Evolutionary conservation across 2,329 filamentous ascomycete species (phyloP), one percentile per base, ranked within the genome.

Genomic region (Beauveria sp.): DNA sequence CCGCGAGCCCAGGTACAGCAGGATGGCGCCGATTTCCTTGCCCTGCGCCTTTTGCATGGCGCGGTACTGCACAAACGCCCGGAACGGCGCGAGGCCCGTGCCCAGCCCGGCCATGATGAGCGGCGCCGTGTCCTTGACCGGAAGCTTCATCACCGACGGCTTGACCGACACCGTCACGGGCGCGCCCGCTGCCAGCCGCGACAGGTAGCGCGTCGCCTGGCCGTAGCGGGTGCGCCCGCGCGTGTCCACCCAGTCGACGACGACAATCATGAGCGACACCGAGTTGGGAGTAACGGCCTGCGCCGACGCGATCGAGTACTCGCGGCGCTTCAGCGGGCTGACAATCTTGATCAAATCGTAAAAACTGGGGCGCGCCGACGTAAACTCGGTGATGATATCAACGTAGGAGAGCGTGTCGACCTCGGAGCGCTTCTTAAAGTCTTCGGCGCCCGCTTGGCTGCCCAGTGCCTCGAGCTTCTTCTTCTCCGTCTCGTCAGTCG

Each of bases 81-180:
- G 91, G 91, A 99, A 99, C n/a, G 95, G 95, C 1, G 95, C 95
- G 24, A 99, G 88, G 72, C 95, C 95, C 0, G 95, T 99, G 66
- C 95, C 95, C n/a, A 98, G 88, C 75, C 95, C 95, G 10, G 95
- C 95, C 93, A 99, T 97, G 81, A 99, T 97, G 72, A 99, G 87
- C 46, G 95, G 95, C 53, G 93, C 91, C 43, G 91, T 95, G 68
- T 93, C 88, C 73, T 87, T 88, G 64, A 84, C 78, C 5, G 95
- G 95, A n/a, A 99, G 84, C 79, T 98, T 99, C 95, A 99, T 99
- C 67, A 98, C 95, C 26, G 92, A 97, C 0, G 95, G 91, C 81
- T 99, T 99, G 74, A 99, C 92, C 40, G 90, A 96, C 63, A 91
- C 95, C 3, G 93, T 96, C 65, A 99, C 86, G 40, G 88, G 80